Percentiles rank a stretch among this genome's conserved stretches.
Evolutionary conservation across 2,329 filamentous ascomycete genomes (phyloP).

Genomic region (Didymella pinodella): DNA sequence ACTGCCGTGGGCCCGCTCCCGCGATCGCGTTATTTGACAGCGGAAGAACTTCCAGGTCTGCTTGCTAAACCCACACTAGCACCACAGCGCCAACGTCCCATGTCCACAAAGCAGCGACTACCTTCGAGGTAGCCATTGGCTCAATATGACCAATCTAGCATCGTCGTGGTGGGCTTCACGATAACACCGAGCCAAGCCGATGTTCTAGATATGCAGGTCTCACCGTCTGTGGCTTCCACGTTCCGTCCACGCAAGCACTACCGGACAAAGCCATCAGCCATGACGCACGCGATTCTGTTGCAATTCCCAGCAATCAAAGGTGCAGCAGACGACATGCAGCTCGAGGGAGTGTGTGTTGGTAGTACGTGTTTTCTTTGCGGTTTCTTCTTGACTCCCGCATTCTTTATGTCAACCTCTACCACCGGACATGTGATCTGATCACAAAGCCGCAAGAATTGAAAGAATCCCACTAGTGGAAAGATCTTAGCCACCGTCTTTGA

Average conservation of each 20-base stretch:
- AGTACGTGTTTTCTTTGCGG: background rate
- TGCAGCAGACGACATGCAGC: background rate
- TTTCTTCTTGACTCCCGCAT: background rate
- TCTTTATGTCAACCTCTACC: background rate
- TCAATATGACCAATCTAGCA: background rate
- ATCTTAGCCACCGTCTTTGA: background rate
- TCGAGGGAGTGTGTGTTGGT: background rate
- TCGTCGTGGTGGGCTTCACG: constrained; percentile 12
- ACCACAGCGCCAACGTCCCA: constrained; percentile 3
- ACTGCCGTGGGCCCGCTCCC: background rate
- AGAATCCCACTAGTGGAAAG: background rate
- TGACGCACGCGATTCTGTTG: background rate
- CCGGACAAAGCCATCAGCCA: background rate
- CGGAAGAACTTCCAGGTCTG: background rate
- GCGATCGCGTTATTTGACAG: background rate
- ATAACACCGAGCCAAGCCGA: constrained; percentile 7
- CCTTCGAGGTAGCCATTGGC: background rate
- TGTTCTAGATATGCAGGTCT: constrained; percentile 15
- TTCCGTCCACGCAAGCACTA: constrained; percentile 1
- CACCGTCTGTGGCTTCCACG: constrained; percentile 7
- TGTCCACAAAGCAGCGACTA: background rate
- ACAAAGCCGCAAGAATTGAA: background rate
- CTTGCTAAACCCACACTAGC: background rate
- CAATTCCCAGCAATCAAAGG: background rate
- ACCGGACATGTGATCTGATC: background rate